Evolutionary conservation across 176 grass and related monocot species (phyloP).

Genomic region (Oryza rufipogon): DNA sequence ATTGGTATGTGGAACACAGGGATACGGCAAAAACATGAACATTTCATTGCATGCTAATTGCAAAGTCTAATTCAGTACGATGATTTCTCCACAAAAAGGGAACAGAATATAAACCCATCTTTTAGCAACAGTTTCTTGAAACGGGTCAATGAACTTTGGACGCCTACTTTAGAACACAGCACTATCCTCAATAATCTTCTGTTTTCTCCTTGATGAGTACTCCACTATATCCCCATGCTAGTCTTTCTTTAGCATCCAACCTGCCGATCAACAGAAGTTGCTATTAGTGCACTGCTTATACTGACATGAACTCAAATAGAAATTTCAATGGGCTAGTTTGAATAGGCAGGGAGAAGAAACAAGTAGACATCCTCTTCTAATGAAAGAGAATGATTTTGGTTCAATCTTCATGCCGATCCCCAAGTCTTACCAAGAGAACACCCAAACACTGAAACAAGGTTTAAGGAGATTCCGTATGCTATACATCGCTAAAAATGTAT

Average conservation of each 20-base stretch:
- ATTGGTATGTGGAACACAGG: not conserved
- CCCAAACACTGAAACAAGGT: not conserved
- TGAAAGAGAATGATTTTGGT: not conserved
- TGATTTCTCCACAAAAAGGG: not conserved
- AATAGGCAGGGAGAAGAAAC: not conserved
- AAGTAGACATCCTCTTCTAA: not conserved
- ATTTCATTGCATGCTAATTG: not conserved
- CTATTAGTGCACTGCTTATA: not conserved
- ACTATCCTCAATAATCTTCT: conserved; percentile 16
- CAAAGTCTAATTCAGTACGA: conserved; percentile 14
- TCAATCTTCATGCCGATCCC: not conserved
- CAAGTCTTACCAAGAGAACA: not conserved
- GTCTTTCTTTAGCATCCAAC: not conserved
- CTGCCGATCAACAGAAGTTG: not conserved
- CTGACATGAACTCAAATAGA: not conserved
- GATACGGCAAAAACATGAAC: not conserved
- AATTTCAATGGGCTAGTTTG: not conserved
- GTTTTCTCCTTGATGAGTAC: conserved; percentile 31
- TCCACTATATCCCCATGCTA: conserved; percentile 6
- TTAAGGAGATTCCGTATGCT: not conserved
- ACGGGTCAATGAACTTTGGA: conserved; percentile 26
- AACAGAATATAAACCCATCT: not conserved
- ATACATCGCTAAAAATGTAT: not conserved
- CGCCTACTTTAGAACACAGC: not conserved
- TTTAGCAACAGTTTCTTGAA: conserved; percentile 31